Evolutionary conservation across 2,329 filamentous ascomycete genomes (phyloP), one percentile per base, ranked within the genome.

Genomic region (Didymella glomerata): DNA sequence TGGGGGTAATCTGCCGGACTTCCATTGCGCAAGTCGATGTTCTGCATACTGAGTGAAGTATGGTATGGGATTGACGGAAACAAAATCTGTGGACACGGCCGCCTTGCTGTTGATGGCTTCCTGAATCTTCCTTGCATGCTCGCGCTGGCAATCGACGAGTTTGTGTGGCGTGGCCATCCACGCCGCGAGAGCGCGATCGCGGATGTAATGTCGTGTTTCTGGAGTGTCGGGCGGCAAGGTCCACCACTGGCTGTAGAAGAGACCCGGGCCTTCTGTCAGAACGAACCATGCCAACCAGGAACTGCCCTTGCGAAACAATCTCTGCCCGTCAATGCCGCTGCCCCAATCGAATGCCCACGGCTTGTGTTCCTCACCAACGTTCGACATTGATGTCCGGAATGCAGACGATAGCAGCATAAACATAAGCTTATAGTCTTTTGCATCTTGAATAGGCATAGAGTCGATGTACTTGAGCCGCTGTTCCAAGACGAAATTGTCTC

Each of bases 201-300:
- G 70, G 34, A 74, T 72, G 57, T 73, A 64, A 51, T 72, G 64
- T 48, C 61, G 64, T 40, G 68, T 69, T 14, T 44, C 18, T 8
- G 63, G 51, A 2, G 42, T 20, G 22, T 60, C 57, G 16, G 53
- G 48, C 36, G 61, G 50, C 4, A 72, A 46, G 8, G 45, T 57
- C 68, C 71, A 72, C 71, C 73, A 75, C 42, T 75, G 71, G 14
- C 69, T 54, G 70, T 71, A 73, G 52, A 74, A 76, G 2, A 75
- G 54, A 27, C 67, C 61, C 1, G 70, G 70, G 1, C 73, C 73
- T 62, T 74, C 67, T 14, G 67, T 54, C 32, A 76, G 61, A 4
- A 75, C 59, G 48, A 70, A 76, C 71, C 72, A 76, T 3, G 72
- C 68, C 49, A 75, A 50, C 72, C 72, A 76, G 8, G 68, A 70